Evolutionary conservation across 1,284 basidiomycete genomes (phyloP).

Genomic region (Kalmanozyma brasiliensis): DNA sequence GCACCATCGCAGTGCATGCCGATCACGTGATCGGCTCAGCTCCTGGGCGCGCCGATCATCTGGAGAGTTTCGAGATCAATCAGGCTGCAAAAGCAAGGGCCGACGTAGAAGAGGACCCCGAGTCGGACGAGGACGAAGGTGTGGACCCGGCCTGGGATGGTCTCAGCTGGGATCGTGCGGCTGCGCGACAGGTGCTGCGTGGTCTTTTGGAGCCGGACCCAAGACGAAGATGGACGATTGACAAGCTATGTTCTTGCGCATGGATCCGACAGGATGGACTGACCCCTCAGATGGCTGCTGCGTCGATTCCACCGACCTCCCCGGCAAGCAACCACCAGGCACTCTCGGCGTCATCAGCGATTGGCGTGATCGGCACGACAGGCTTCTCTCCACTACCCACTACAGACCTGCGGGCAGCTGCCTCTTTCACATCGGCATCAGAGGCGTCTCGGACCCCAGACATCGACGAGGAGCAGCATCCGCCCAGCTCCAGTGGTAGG

Average conservation of each 20-base stretch:
- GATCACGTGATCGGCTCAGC: conserved; percentile 49
- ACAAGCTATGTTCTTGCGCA: conserved; percentile 27
- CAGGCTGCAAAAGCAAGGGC: conserved; percentile 42
- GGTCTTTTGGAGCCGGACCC: conserved; percentile 58
- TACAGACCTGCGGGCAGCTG: no score
- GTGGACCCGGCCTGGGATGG: conserved; percentile 55
- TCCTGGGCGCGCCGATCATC: conserved; percentile 39
- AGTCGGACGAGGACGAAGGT: conserved; percentile 50
- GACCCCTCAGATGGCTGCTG: conserved; percentile 2
- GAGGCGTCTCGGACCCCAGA: background rate
- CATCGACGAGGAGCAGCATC: conserved; percentile 20
- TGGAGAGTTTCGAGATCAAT: conserved; percentile 49
- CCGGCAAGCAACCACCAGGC: conserved; percentile 2
- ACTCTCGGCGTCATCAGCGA: conserved; percentile 1
- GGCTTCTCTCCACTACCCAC: conserved; percentile 1
- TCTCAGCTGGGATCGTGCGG: conserved; percentile 50
- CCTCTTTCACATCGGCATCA: background rate
- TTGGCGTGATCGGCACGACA: background rate
- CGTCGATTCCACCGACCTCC: background rate
- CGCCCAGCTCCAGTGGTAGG: conserved; percentile 20
- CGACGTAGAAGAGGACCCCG: conserved; percentile 52
- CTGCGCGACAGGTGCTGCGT: conserved; percentile 49
- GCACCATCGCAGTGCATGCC: conserved; percentile 27
- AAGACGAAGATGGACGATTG: conserved; percentile 56
- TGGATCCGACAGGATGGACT: conserved; percentile 38